These are phyloP conservation scores for Arthrobotrys entomopaga DNA, from an alignment of 2,329 filamentous ascomycete genomes.

Conservation along the genomic window DNA sequence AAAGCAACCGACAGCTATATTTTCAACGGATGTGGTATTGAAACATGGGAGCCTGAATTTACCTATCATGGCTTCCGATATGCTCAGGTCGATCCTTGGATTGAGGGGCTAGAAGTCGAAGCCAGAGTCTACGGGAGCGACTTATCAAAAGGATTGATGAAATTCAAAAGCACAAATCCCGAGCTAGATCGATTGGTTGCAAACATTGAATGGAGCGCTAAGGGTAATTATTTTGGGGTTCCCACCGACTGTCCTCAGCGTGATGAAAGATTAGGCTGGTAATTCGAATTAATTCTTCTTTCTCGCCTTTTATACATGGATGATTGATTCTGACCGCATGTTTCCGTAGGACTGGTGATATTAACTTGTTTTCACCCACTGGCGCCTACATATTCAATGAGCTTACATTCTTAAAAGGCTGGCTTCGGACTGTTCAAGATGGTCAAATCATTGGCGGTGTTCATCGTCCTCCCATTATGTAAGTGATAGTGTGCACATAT, in stretches of 20 bases:
- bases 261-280: constrained; percentile 69
- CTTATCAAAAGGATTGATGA: constrained; percentile 65
- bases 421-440: constrained; percentile 65
- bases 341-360: constrained; percentile 23
- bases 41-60: constrained; percentile 64
- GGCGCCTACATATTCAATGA: constrained; percentile 68
- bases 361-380: constrained; percentile 64
- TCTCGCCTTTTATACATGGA: too few species aligned
- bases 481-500: background rate
- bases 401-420: constrained; percentile 66
- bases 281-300: constrained; percentile 59
- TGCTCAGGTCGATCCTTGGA: constrained; percentile 66
- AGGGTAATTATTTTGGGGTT: constrained; percentile 69
- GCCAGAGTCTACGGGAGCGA: constrained; percentile 67
- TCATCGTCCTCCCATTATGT: constrained; percentile 60
- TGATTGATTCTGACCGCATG: background rate
- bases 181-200: constrained; percentile 68
- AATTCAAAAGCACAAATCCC: constrained; percentile 67
- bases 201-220: constrained; percentile 70
- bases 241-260: constrained; percentile 70
- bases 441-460: constrained; percentile 60
- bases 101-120: constrained; percentile 54
- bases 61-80: constrained; percentile 69
- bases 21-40: constrained; percentile 9
- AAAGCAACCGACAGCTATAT: constrained; percentile 26